phyloP scores from a whole-genome alignment of 73 alveolate genomes.

The Symbiodinium natans region DNA sequence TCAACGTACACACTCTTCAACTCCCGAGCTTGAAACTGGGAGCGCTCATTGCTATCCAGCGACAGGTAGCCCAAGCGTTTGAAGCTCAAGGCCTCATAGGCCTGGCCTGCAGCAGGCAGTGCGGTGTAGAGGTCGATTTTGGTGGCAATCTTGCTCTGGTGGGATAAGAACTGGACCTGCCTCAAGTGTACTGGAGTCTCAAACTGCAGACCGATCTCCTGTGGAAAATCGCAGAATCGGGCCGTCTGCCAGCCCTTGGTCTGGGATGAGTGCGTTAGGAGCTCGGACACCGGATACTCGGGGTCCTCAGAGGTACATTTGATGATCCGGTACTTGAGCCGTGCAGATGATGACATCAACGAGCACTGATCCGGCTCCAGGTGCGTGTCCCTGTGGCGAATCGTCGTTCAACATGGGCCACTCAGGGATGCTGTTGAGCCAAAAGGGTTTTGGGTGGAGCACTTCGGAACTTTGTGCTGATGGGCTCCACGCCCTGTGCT shows the following conservation, averaged over 20 bases:
- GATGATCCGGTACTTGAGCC: conserved; percentile 74
- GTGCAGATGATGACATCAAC: conserved; percentile 54
- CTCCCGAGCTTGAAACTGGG: conserved; percentile 99
- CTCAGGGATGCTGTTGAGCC: no score
- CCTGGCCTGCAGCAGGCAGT: conserved; percentile 95
- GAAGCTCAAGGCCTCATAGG: conserved; percentile 58
- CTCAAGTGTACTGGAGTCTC: conserved; percentile 93
- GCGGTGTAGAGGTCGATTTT: conserved; percentile 97
- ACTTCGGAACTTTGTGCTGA: no score
- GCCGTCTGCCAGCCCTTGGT: conserved; percentile 98
- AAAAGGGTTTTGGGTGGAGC: no score
- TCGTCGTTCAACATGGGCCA: no score
- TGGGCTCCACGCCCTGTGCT: no score
- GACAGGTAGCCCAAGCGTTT: conserved; percentile 98
- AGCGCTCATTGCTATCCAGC: conserved; percentile 99
- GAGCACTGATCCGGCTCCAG: no score
- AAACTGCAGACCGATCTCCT: conserved; percentile 94
- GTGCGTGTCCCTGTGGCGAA: no score
- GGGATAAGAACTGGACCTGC: conserved; percentile 98
- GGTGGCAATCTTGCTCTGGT: conserved; percentile 96
- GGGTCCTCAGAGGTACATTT: conserved; percentile 95
- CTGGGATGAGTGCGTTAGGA: conserved; percentile 97
- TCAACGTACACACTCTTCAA: conserved; percentile 95
- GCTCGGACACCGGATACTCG: conserved; percentile 98
- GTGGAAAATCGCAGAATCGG: conserved; percentile 98